phyloP scores from a whole-genome alignment of 352 stramenopile genomes.

The Phytopythium helicoides region DNA sequence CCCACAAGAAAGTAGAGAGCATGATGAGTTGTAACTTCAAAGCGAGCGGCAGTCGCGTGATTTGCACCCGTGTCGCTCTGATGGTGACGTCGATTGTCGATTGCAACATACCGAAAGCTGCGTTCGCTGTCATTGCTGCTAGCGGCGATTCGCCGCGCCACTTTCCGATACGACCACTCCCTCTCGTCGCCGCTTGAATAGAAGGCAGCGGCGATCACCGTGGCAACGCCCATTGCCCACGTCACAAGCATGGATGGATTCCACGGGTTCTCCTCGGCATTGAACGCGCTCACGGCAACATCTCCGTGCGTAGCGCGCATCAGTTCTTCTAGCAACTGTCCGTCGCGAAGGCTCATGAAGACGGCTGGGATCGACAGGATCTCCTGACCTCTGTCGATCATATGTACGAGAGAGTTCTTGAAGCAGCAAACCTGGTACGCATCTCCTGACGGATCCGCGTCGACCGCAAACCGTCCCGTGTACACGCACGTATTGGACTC shows the following conservation, averaged over 20 bases:
- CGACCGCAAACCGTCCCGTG: slow-evolving; percentile 9
- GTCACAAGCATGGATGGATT: slow-evolving; percentile 64
- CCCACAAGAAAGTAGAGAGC: slow-evolving; percentile 55
- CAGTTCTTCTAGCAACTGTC: slow-evolving; percentile 24
- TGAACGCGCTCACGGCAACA: slow-evolving; percentile 29
- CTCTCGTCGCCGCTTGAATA: slow-evolving; percentile 51
- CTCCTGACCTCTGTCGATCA: slow-evolving; percentile 15
- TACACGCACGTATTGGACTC: slow-evolving; percentile 36
- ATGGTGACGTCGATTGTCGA: slow-evolving; percentile 18
- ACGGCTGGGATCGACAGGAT: slow-evolving; percentile 30
- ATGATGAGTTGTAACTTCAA: slow-evolving; percentile 54
- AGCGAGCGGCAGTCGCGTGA: neutral
- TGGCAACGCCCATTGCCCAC: slow-evolving; percentile 52
- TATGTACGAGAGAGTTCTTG: slow-evolving; percentile 37
- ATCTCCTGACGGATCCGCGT: neutral
- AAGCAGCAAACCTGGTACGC: slow-evolving; percentile 56
- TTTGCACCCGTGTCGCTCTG: neutral
- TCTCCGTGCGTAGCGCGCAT: slow-evolving; percentile 7
- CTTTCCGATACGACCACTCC: slow-evolving; percentile 46
- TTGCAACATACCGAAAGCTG: slow-evolving; percentile 18
- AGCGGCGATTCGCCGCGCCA: slow-evolving; percentile 20
- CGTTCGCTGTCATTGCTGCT: slow-evolving; percentile 1
- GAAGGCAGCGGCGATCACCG: slow-evolving; percentile 46
- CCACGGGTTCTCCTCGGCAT: slow-evolving; percentile 49
- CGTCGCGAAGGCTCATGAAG: slow-evolving; percentile 38